These are phyloP conservation scores for Plasmodium berghei DNA, from an alignment of 169 alveolate species.

Conservation along the genomic window DNA sequence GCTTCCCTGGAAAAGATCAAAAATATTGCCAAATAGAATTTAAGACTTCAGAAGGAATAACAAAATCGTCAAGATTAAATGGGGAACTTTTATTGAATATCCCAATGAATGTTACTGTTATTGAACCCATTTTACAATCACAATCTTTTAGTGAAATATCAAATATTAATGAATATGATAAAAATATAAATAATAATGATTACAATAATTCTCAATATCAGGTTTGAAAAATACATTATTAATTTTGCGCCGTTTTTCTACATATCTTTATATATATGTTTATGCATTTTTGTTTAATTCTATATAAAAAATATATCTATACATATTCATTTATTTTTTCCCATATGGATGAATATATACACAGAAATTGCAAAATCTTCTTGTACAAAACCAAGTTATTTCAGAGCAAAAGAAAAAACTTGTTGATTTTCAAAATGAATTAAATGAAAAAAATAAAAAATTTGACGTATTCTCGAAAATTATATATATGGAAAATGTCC, in stretches of 20 bases:
- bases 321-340: background rate
- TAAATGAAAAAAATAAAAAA: constrained; percentile 60
- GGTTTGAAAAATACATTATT: background rate
- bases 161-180: constrained; percentile 8
- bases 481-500: constrained; percentile 66
- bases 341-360: too few relatives aligned
- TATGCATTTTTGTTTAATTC: background rate
- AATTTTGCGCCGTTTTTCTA: background rate
- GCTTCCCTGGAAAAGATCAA: constrained; percentile 76
- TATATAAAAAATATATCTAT: background rate
- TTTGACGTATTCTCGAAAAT: constrained; percentile 72
- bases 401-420: constrained; percentile 59
- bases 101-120: constrained; percentile 78
- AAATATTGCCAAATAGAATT: constrained; percentile 78
- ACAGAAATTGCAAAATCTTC: constrained; percentile 32
- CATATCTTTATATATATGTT: background rate
- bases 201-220: constrained; percentile 11
- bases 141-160: constrained; percentile 13
- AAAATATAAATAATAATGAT: background rate
- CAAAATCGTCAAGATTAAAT: constrained; percentile 76
- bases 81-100: constrained; percentile 65
- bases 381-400: constrained; percentile 9
- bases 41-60: constrained; percentile 78
- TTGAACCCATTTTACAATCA: constrained; percentile 65
- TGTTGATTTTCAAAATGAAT: constrained; percentile 58